A percentile compares a stretch with the other conserved stretches of the same genome.
Conservation (phyloP, 768 basidiomycete species). For the Leccinum disarticulatum region DNA sequence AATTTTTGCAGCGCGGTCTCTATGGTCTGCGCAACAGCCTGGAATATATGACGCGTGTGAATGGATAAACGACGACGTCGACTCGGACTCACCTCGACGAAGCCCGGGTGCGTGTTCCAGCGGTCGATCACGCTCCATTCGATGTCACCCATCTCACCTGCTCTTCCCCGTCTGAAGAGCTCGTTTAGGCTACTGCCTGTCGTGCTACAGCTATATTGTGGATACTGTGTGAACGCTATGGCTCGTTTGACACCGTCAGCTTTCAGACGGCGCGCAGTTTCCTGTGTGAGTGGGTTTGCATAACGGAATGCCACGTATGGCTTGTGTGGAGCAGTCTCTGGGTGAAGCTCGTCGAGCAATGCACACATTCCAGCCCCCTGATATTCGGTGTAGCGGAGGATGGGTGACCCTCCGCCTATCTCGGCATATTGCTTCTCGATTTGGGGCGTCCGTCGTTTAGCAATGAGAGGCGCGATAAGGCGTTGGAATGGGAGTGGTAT, state of each 20-base stretch:
- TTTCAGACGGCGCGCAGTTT: conserved; percentile 80
- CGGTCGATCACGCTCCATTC: conserved; percentile 98
- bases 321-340: conserved; percentile 92
- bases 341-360: conserved; percentile 92
- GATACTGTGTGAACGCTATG: conserved; percentile 96
- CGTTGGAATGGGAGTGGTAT: conserved; percentile 95
- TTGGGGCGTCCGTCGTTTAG: conserved; percentile 82
- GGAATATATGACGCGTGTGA: conserved; percentile 3
- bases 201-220: conserved; percentile 97
- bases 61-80: background rate
- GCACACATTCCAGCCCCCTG: conserved; percentile 91
- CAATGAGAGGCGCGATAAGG: conserved; percentile 84
- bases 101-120: conserved; percentile 94
- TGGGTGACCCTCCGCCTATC: conserved; percentile 97
- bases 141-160: conserved; percentile 63
- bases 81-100: conserved; percentile 75
- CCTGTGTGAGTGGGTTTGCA: conserved; percentile 83
- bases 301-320: conserved; percentile 96
- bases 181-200: conserved; percentile 98
- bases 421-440: conserved; percentile 94
- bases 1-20: conserved; percentile 80
- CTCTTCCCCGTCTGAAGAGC: conserved; percentile 65
- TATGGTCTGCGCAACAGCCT: conserved; percentile 92
- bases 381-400: conserved; percentile 81
- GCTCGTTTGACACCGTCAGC: conserved; percentile 90